Evolutionary conservation across 768 basidiomycete genomes (phyloP), one percentile per base, ranked within the genome.

Genomic region (Suillus hirtellus): DNA sequence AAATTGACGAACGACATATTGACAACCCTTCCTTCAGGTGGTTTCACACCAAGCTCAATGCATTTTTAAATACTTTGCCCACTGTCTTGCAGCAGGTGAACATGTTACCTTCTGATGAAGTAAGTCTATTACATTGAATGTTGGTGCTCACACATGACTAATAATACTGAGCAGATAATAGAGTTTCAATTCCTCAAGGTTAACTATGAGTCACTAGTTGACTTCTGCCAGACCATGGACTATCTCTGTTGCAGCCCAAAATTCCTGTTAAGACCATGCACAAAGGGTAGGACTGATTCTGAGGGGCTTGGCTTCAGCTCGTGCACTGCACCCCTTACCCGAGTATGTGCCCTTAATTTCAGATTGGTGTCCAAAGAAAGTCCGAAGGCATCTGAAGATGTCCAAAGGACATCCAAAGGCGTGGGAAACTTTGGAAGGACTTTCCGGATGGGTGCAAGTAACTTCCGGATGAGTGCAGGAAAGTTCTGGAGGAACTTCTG

Each of bases 221-320:
- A 73, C 65, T 78, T 76, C 76, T 54, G 61, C 6, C 44, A 65
- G 15, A 65, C 66, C 12, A 67, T 63, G 1, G 70, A 79, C 62
- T 68, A 71, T 47, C 64, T 79, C 4, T 1, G 1, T 31, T 31
- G 31, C 31, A 31, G 31, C 31, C 31, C 31, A 4, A 31, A 4
- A 31, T 31, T n/a, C n/a, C 2, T 27, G 27, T 27, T 27, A 27
- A 27, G 27, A 27, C 27, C 27, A 2, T 27, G 27, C 27, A 27
- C 27, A 27, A 27, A 27, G 27, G 27, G 27, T 27, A 27, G 27
- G 27, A 27, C 27, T 27, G 27, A 27, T 27, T 27, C 27, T 27
- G 2, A 27, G 27, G 27, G 27, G 27, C 27, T 27, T 27, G 27
- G 27, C 27, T 27, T 27, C 27, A 27, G 27, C 27, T 27, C 27